Evolutionary conservation across 106 monocot genomes (phyloP).

Genomic region (Chionographis japonica): DNA sequence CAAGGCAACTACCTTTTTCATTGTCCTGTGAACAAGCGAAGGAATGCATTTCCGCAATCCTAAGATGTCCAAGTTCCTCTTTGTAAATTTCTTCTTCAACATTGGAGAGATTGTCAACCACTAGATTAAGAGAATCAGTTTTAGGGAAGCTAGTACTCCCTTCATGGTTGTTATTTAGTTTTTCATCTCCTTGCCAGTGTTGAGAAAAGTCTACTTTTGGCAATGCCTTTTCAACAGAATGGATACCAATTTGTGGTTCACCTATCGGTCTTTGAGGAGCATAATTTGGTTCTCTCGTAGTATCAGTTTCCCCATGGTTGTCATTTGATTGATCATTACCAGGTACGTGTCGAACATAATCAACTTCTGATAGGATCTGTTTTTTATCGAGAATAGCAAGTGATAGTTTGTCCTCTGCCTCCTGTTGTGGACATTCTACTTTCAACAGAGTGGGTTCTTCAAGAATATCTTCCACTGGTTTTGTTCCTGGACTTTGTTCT

Average conservation of each 20-base stretch:
- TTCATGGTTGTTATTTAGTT: conserved; percentile 6
- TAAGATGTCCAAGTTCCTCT: conserved; percentile 1
- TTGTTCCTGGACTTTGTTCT: conserved; percentile 32
- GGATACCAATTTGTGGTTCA: conserved; percentile 3
- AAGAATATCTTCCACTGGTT: conserved; percentile 21
- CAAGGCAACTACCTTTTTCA: conserved; percentile 10
- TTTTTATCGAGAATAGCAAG: conserved; percentile 14
- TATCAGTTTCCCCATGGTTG: background rate
- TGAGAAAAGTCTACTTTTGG: conserved; percentile 8
- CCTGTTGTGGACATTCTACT: conserved; percentile 22
- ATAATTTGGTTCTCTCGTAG: conserved; percentile 2
- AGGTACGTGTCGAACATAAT: conserved; percentile 13
- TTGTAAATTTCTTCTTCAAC: conserved; percentile 3
- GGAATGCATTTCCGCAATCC: background rate
- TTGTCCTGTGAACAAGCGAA: conserved; percentile 3
- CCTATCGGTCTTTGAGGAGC: conserved; percentile 4
- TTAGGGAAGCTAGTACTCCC: conserved; percentile 10
- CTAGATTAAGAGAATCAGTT: conserved; percentile 8
- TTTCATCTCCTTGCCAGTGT: background rate
- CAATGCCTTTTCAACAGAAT: conserved; percentile 5
- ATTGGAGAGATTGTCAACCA: conserved; percentile 4
- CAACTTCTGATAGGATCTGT: conserved; percentile 10
- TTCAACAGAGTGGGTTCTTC: conserved; percentile 29
- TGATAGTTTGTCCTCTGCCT: conserved; percentile 14
- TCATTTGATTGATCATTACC: background rate